A percentile compares a stretch with the other conserved stretches of the same genome.
These are phyloP conservation scores for Neurospora terricola DNA, from an alignment of 495 filamentous ascomycete genomes.

Conservation along the genomic window DNA sequence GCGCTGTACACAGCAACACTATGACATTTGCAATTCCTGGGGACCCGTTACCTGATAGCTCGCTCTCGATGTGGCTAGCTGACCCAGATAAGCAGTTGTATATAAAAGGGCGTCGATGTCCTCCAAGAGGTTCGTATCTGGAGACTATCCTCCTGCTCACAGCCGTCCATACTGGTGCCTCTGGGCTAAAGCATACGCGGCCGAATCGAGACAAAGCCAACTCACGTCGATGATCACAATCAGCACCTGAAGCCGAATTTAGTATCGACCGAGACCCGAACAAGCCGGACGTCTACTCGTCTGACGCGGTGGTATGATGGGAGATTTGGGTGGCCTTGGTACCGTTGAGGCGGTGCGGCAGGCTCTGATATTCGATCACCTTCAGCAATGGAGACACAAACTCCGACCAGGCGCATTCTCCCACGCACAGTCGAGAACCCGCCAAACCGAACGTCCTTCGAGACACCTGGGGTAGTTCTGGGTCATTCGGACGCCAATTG, in stretches of 20 bases:
- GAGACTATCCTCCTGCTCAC: background rate
- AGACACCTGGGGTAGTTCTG: background rate
- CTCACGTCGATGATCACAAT: background rate
- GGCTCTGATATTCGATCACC: background rate
- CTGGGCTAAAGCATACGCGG: background rate
- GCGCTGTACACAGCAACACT: background rate
- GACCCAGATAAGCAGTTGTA: background rate
- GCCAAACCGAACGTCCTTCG: background rate
- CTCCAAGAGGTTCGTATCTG: background rate
- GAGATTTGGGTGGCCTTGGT: background rate
- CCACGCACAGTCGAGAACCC: background rate
- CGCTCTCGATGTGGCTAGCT: background rate
- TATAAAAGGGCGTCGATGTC: background rate
- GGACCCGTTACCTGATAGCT: background rate
- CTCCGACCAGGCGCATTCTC: background rate
- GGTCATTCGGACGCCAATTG: background rate
- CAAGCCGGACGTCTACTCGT: background rate
- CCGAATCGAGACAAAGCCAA: background rate
- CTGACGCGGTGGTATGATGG: background rate
- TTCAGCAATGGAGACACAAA: background rate
- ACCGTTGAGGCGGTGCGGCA: background rate
- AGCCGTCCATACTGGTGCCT: background rate
- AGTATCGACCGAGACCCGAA: background rate
- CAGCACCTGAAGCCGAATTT: background rate
- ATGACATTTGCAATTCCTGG: background rate